These are phyloP conservation scores for Rhododendron mucronatum DNA, from an alignment of 148 eudicot species.

Conservation along the genomic window DNA sequence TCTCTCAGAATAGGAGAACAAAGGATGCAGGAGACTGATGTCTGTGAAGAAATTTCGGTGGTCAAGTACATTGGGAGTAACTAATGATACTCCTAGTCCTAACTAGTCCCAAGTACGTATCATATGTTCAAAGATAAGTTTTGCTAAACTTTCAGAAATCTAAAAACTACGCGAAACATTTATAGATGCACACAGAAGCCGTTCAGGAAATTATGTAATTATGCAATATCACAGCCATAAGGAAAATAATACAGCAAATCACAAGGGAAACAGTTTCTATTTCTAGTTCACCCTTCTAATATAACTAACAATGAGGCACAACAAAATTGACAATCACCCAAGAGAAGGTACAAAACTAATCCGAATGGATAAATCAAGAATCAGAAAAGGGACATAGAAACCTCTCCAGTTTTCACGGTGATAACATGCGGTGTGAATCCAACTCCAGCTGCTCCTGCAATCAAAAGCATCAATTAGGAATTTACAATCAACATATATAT, in stretches of 20 bases:
- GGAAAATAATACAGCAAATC: background rate
- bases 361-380: background rate
- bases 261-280: background rate
- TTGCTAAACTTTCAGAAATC: background rate
- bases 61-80: background rate
- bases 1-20: background rate
- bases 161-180: background rate
- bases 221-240: background rate
- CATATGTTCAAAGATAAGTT: background rate
- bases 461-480: background rate
- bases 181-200: background rate
- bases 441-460: constrained; percentile 49
- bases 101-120: background rate
- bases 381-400: constrained; percentile 8
- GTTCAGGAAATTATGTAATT: background rate
- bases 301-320: constrained; percentile 1
- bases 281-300: background rate
- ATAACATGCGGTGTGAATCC: constrained; percentile 53
- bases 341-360: background rate
- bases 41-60: background rate
- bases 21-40: background rate
- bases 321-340: background rate
- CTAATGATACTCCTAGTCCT: background rate
- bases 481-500: background rate
- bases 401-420: constrained; percentile 50